Conservation (phyloP, 2,329 filamentous ascomycete species). For the Microcera coccophila region DNA sequence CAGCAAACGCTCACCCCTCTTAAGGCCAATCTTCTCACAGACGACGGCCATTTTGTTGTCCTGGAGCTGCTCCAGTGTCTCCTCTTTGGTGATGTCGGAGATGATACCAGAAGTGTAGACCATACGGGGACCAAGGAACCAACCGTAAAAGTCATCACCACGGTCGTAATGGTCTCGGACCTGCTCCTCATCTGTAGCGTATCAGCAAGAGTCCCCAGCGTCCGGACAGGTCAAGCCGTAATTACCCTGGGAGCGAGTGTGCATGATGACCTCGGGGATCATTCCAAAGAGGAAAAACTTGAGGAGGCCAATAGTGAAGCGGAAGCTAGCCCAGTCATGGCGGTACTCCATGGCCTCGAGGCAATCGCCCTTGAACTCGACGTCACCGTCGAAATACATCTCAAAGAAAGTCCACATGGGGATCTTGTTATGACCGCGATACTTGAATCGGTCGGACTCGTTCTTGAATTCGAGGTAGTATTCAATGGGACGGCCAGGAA, state of each 20-base stretch:
- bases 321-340: conserved; percentile 95
- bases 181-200: conserved; percentile 72
- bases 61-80: conserved; percentile 89
- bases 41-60: conserved; percentile 96
- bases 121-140: conserved; percentile 98
- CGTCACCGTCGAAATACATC: conserved; percentile 94
- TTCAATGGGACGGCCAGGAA: conserved; percentile 82
- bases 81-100: conserved; percentile 79
- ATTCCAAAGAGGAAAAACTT: conserved; percentile 85
- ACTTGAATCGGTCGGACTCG: conserved; percentile 58
- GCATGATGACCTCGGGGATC: conserved; percentile 86
- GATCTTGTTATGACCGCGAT: conserved; percentile 74
- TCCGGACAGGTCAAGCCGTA: conserved; percentile 1
- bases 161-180: conserved; percentile 97
- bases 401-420: conserved; percentile 93
- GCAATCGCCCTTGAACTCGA: conserved; percentile 91
- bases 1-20: conserved; percentile 76
- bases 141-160: conserved; percentile 96
- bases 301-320: conserved; percentile 81
- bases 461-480: conserved; percentile 84
- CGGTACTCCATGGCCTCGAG: conserved; percentile 89
- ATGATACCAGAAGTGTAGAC: conserved; percentile 97
- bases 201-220: conserved; percentile 18
- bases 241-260: conserved; percentile 78
- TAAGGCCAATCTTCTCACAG: conserved; percentile 88